Evolutionary conservation across 176 grass and related monocot genomes (phyloP).

Genomic region (Musa schizocarpa): DNA sequence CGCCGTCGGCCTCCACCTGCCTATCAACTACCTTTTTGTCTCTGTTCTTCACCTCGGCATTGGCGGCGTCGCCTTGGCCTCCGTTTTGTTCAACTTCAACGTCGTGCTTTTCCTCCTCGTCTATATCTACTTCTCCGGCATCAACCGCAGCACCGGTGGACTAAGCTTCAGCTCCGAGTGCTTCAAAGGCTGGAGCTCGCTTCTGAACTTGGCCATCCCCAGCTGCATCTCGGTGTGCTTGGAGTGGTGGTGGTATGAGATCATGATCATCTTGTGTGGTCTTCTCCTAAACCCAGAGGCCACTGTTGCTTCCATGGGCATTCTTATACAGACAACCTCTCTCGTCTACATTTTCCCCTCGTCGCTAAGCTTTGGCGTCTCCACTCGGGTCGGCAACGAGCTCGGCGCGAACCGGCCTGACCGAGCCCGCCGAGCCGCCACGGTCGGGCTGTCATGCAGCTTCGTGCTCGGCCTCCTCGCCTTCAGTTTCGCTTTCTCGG

Average conservation of each 20-base stretch:
- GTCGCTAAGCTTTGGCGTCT: slow-evolving; percentile 91
- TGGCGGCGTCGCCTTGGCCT: slow-evolving; percentile 67
- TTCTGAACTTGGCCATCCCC: slow-evolving; percentile 42
- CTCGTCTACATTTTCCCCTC: slow-evolving; percentile 94
- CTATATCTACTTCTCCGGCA: slow-evolving; percentile 52
- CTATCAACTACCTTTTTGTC: slow-evolving; percentile 65
- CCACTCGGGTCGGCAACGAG: slow-evolving; percentile 80
- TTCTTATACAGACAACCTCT: slow-evolving; percentile 76
- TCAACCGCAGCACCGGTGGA: slow-evolving; percentile 49
- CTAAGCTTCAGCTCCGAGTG: slow-evolving; percentile 37
- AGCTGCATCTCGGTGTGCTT: slow-evolving; percentile 80
- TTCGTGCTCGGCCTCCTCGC: slow-evolving; percentile 43
- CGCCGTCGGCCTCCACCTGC: slow-evolving; percentile 48
- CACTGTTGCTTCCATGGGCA: slow-evolving; percentile 77
- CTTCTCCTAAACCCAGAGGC: slow-evolving; percentile 53
- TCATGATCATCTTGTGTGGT: slow-evolving; percentile 91
- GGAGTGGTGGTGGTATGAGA: slow-evolving; percentile 99
- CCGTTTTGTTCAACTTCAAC: slow-evolving; percentile 66
- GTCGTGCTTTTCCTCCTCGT: slow-evolving; percentile 54
- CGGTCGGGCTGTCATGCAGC: slow-evolving; percentile 46
- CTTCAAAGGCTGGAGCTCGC: slow-evolving; percentile 51
- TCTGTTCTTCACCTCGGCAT: slow-evolving; percentile 50
- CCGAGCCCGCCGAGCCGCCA: slow-evolving; percentile 40
- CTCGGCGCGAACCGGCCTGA: slow-evolving; percentile 61
- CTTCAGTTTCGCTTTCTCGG: slow-evolving; percentile 44